phyloP scores from a whole-genome alignment of 768 basidiomycete genomes.

The Termitomyces sp. region DNA sequence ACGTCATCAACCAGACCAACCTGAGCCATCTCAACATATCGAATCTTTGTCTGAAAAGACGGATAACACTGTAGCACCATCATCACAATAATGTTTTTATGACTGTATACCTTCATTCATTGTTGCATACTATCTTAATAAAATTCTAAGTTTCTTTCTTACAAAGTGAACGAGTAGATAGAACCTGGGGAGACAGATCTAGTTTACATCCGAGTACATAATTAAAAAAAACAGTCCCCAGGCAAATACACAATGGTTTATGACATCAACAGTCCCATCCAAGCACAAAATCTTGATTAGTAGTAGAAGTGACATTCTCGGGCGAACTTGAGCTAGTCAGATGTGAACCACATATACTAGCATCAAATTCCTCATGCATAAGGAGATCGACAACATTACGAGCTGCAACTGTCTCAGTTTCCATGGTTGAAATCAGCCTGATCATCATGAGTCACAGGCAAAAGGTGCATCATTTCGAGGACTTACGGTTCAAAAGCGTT shows the following conservation, averaged over 20 bases:
- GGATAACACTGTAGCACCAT: conserved; percentile 17
- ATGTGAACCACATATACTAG: conserved; percentile 58
- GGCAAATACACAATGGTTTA: not conserved
- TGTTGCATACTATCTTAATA: not conserved
- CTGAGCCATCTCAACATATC: conserved; percentile 10
- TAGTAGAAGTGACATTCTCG: not conserved
- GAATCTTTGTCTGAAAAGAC: conserved; percentile 25
- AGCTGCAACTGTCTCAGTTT: conserved; percentile 81
- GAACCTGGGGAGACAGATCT: not conserved
- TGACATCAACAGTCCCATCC: conserved; percentile 68
- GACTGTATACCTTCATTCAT: conserved; percentile 6
- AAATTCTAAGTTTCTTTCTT: conserved; percentile 5
- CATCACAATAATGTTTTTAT: conserved; percentile 6
- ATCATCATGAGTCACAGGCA: not conserved
- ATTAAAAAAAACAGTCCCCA: not conserved
- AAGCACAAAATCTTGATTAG: conserved; percentile 40
- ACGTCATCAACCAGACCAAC: conserved; percentile 2
- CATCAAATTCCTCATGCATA: conserved; percentile 64
- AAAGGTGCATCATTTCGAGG: not conserved
- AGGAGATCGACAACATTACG: conserved; percentile 81
- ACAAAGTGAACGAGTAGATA: not conserved
- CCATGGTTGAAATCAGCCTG: conserved; percentile 90
- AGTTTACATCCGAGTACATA: not conserved
- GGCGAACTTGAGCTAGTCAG: conserved; percentile 17
- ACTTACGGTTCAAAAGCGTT: conserved; percentile 88